These are phyloP conservation scores for Ogataea polymorpha DNA, from an alignment of 805 yeast species.

Conservation along the genomic window DNA sequence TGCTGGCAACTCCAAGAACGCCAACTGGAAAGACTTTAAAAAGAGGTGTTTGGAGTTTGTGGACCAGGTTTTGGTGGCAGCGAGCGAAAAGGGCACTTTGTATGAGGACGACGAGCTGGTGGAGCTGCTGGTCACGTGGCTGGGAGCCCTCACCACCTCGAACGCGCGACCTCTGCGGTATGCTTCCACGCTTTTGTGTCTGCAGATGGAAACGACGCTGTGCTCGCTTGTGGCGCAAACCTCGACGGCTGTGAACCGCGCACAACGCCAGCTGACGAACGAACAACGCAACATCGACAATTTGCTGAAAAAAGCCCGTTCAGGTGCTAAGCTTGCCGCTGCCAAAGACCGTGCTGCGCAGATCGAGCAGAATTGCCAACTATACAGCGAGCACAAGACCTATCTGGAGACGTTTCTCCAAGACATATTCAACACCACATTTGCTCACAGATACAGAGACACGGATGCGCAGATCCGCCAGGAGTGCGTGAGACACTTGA, in stretches of 20 bases:
- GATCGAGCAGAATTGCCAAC: slow-evolving; percentile 41
- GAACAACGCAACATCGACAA: slow-evolving; percentile 24
- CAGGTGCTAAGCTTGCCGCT: slow-evolving; percentile 30
- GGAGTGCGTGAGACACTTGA: slow-evolving; percentile 61
- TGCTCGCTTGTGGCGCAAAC: slow-evolving; percentile 46
- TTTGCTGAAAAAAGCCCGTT: slow-evolving; percentile 32
- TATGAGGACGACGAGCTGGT: slow-evolving; percentile 45
- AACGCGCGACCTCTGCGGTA: slow-evolving; percentile 68
- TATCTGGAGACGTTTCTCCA: slow-evolving; percentile 54
- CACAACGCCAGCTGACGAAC: slow-evolving; percentile 41
- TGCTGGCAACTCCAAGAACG: slow-evolving; percentile 40
- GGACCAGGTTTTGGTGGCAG: slow-evolving; percentile 43
- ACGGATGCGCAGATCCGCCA: slow-evolving; percentile 67
- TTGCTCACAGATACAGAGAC: slow-evolving; percentile 78
- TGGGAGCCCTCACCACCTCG: slow-evolving; percentile 67
- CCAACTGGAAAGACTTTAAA: slow-evolving; percentile 47
- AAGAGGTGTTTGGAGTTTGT: slow-evolving; percentile 56
- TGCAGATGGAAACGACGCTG: slow-evolving; percentile 58
- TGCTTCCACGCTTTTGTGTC: slow-evolving; percentile 57
- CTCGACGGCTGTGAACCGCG: slow-evolving; percentile 38
- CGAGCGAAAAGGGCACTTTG: slow-evolving; percentile 62
- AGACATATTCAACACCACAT: slow-evolving; percentile 64
- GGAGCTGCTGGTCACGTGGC: slow-evolving; percentile 68
- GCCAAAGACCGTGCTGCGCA: slow-evolving; percentile 43
- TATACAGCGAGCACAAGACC: slow-evolving; percentile 46